Percentiles rank a stretch among this genome's conserved stretches.
phyloP scores from a whole-genome alignment of 2,329 filamentous ascomycete genomes.

The Fusarium keratoplasticum region DNA sequence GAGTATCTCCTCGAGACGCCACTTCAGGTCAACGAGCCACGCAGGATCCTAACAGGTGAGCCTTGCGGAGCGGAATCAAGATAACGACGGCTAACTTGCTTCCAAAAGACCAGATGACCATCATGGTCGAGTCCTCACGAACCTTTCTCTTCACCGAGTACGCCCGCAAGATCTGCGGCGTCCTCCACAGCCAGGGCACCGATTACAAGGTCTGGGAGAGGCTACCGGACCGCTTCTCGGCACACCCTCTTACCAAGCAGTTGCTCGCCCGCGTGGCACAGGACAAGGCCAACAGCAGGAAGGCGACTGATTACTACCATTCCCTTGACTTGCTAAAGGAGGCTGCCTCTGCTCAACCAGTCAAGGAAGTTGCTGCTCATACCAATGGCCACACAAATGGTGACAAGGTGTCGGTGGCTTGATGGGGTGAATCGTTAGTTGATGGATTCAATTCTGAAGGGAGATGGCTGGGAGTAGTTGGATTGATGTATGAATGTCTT shows the following conservation, averaged over 20 bases:
- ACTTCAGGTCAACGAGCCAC: constrained; percentile 15
- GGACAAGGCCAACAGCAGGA: not conserved
- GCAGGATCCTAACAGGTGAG: constrained; percentile 12
- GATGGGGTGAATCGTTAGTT: not conserved
- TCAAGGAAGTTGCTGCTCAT: not conserved
- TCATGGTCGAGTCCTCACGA: constrained; percentile 15
- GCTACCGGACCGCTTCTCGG: constrained; percentile 15
- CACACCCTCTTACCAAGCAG: constrained; percentile 2
- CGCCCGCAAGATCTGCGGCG: constrained; percentile 10
- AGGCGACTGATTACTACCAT: constrained; percentile 10
- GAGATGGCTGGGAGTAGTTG: not conserved
- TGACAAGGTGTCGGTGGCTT: not conserved
- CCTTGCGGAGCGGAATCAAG: not conserved
- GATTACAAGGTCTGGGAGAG: constrained; percentile 20
- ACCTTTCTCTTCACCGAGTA: constrained; percentile 27
- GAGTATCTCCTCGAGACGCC: constrained; percentile 5
- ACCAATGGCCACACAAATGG: not conserved
- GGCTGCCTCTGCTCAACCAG: not conserved
- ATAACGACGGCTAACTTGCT: not conserved
- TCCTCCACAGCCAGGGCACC: constrained; percentile 14
- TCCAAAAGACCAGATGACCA: constrained; percentile 21
- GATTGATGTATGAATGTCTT: not conserved
- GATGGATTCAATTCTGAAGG: too few relatives aligned
- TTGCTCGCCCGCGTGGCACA: not conserved
- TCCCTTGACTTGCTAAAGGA: not conserved